A percentile compares a stretch with the other conserved stretches of the same genome.
phyloP scores from a whole-genome alignment of 23 red algal species.

The Cyanidioschyzon merolae region DNA sequence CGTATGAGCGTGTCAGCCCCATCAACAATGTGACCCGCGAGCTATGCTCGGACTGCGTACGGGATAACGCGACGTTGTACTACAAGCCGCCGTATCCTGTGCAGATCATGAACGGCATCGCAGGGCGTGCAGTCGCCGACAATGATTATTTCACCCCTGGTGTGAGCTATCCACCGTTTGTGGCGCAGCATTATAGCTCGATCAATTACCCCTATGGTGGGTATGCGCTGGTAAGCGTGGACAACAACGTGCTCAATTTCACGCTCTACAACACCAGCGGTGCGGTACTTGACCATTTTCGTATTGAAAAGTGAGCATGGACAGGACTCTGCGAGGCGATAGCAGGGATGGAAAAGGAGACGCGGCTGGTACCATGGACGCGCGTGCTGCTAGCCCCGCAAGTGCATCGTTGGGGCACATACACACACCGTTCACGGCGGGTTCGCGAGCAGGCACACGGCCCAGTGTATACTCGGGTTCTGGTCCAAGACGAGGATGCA shows the following conservation, averaged over 20 bases:
- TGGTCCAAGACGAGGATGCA: too few species aligned
- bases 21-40: slow-evolving; percentile 22
- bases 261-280: slow-evolving; percentile 27
- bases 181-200: slow-evolving; percentile 9
- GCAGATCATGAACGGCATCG: slow-evolving; percentile 29
- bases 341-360: too few species aligned
- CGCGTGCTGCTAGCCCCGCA: too few species aligned
- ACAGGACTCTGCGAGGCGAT: not conserved
- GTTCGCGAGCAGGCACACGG: too few species aligned
- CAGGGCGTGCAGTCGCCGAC: slow-evolving; percentile 24
- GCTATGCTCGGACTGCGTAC: slow-evolving; percentile 24
- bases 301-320: slow-evolving; percentile 24
- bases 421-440: too few species aligned
- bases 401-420: too few species aligned
- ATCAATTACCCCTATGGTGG: slow-evolving; percentile 33
- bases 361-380: too few species aligned
- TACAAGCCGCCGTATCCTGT: slow-evolving; percentile 26
- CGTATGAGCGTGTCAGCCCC: slow-evolving; percentile 21
- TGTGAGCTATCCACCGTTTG: slow-evolving; percentile 20
- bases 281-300: slow-evolving; percentile 22
- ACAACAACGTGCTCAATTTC: slow-evolving; percentile 25
- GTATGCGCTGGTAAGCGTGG: slow-evolving; percentile 22
- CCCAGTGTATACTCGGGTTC: too few species aligned
- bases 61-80: slow-evolving; percentile 20
- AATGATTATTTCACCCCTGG: slow-evolving; percentile 27